Evolutionary conservation across 768 basidiomycete genomes (phyloP), one percentile per base, ranked within the genome.

Genomic region (Rhizopogon salebrosus): DNA sequence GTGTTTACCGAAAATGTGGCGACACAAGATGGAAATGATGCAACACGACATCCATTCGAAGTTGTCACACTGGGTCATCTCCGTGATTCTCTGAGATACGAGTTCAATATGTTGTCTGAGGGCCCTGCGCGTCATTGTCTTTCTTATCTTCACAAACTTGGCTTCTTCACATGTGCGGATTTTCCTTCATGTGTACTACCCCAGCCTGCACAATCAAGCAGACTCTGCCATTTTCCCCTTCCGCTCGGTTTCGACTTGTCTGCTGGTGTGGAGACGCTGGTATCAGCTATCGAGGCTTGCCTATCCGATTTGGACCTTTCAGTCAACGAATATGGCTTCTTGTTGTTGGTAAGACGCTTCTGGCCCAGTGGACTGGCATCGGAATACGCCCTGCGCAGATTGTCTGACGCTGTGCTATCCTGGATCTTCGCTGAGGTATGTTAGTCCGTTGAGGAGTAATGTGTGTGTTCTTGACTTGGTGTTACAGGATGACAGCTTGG

Each of bases 361-460:
- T 90, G 84, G 84, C 89, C 90, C 0, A 85, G 80, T 56, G 78
- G 83, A 14, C 73, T 90, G 65, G 76, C 82, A 38, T 85, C 90
- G 13, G 81, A 84, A 34, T 89, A 90, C 64, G 84, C 82, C 2
- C 64, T 86, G 45, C 78, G 76, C 49, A 72, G 89, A 41, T 71
- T 92, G 26, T 74, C 82, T 8, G 74, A 75, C 48, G 72, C 73
- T 16, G 71, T 90, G 1, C 56, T 91, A 6, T 69, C 68, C 16
- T 93, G 91, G 91, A 80, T 92, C 38, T 67, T 89, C 48, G 75
- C 80, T 4, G 88, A 92, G 75, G 89, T 88, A 56, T 52, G 71
- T 5, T 23, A 6, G 8, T 42, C 11, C 31, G 14, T 7, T 34
- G 18, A 24, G 10, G 4, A 16, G 18, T 13, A 49, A 50, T 48